These are phyloP conservation scores for Botrytis deweyae DNA, from an alignment of 2,329 filamentous ascomycete genomes.

Conservation along the genomic window DNA sequence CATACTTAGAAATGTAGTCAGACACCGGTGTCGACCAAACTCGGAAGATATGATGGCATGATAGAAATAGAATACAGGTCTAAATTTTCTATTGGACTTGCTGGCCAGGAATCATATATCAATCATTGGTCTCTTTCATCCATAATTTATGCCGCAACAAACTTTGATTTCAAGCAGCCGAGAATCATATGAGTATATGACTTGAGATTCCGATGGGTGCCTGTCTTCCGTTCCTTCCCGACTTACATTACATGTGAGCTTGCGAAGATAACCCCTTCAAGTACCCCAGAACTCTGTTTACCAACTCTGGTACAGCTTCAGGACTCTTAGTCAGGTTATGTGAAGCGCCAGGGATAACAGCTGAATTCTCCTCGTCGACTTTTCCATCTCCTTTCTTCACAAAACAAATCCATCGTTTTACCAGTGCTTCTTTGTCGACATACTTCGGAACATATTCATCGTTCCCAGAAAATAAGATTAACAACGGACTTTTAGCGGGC, in stretches of 20 bases:
- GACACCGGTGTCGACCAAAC: neutral
- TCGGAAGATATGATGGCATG: neutral
- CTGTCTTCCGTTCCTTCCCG: no score
- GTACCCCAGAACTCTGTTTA: constrained; percentile 51
- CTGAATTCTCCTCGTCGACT: constrained; percentile 50
- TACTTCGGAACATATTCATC: constrained; percentile 51
- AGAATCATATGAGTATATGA: no score
- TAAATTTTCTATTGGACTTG: no score
- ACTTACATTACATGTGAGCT: constrained; percentile 3
- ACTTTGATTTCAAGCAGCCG: neutral
- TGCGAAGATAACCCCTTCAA: constrained; percentile 37
- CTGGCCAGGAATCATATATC: neutral
- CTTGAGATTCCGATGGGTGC: neutral
- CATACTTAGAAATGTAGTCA: neutral
- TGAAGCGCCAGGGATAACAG: constrained; percentile 49
- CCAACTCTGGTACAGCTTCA: constrained; percentile 49
- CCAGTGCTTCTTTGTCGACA: constrained; percentile 49
- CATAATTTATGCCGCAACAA: neutral
- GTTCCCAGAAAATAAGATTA: constrained; percentile 50
- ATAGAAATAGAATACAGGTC: neutral
- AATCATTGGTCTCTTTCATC: neutral
- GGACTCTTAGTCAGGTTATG: constrained; percentile 52
- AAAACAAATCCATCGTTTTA: constrained; percentile 50
- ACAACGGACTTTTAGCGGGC: constrained; percentile 43
- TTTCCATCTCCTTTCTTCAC: constrained; percentile 45